Evolutionary conservation across 805 yeast genomes (phyloP).

Genomic region (Teunomyces funiuensis): DNA sequence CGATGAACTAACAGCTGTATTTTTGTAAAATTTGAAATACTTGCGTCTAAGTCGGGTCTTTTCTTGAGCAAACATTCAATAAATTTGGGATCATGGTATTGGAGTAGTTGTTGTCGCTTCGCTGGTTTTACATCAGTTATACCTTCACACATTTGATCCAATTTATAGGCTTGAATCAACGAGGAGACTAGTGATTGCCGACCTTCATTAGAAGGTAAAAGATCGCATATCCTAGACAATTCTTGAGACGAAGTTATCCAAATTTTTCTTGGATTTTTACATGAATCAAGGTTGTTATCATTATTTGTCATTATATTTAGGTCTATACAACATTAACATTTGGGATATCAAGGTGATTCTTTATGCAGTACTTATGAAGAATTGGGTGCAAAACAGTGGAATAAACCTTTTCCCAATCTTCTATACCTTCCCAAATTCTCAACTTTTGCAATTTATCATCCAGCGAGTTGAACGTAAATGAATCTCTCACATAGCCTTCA

Average conservation of each 20-base stretch:
- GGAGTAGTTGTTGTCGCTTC: constrained; percentile 35
- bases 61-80: constrained; percentile 38
- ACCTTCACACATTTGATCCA: constrained; percentile 26
- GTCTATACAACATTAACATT: neutral
- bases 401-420: constrained; percentile 19
- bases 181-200: constrained; percentile 47
- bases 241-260: constrained; percentile 20
- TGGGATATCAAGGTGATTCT: constrained; percentile 3
- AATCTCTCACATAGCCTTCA: neutral
- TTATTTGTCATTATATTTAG: neutral
- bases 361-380: constrained; percentile 9
- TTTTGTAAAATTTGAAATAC: constrained; percentile 2
- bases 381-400: constrained; percentile 7
- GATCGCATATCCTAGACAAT: constrained; percentile 31
- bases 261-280: constrained; percentile 15
- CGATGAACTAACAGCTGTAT: neutral
- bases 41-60: constrained; percentile 15
- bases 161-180: constrained; percentile 41
- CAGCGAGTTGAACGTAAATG: neutral
- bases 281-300: constrained; percentile 4
- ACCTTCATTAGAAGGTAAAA: constrained; percentile 53
- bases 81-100: constrained; percentile 51
- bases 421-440: constrained; percentile 13
- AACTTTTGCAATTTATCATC: neutral
- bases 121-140: constrained; percentile 27